Evolutionary conservation across 257 asterid genomes (phyloP).

Genomic region (Cinchona pubescens): DNA sequence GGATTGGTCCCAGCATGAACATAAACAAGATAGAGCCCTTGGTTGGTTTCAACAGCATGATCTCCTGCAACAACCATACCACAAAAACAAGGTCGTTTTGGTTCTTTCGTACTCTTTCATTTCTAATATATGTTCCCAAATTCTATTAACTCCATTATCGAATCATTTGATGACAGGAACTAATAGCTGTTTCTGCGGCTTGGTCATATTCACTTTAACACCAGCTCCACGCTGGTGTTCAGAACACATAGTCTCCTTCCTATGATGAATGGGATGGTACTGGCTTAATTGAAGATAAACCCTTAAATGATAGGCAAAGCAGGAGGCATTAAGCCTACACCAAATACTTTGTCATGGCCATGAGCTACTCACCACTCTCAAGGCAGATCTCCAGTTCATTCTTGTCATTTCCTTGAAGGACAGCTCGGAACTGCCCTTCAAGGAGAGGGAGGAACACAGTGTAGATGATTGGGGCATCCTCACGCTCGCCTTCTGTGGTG

Average conservation of each 20-base stretch:
- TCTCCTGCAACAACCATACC: slow-evolving; percentile 64
- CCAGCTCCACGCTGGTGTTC: slow-evolving; percentile 19
- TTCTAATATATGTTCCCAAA: slow-evolving; percentile 22
- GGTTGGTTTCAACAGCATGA: slow-evolving; percentile 78
- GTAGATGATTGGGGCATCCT: slow-evolving; percentile 63
- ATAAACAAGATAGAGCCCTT: slow-evolving; percentile 82
- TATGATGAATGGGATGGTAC: slow-evolving; percentile 22
- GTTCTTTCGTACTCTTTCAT: slow-evolving; percentile 18
- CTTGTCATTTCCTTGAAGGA: slow-evolving; percentile 87
- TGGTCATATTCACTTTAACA: slow-evolving; percentile 21
- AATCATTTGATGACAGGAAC: slow-evolving; percentile 21
- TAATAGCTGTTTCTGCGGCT: slow-evolving; percentile 25
- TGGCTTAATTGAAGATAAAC: slow-evolving; percentile 20
- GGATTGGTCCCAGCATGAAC: slow-evolving; percentile 93
- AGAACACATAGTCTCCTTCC: slow-evolving; percentile 19
- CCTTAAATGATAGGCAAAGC: slow-evolving; percentile 13
- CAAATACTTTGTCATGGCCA: slow-evolving; percentile 27
- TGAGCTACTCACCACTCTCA: slow-evolving; percentile 82
- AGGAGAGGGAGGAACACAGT: slow-evolving; percentile 90
- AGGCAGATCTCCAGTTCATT: slow-evolving; percentile 91
- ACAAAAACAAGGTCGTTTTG: slow-evolving; percentile 27
- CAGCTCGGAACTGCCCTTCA: slow-evolving; percentile 96
- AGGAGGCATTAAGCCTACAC: slow-evolving; percentile 25
- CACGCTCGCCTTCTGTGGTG: slow-evolving; percentile 49
- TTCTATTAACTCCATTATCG: slow-evolving; percentile 21